phyloP scores from a whole-genome alignment of 202 grass and related monocot species.

The Cymbopogon flexuosus region DNA sequence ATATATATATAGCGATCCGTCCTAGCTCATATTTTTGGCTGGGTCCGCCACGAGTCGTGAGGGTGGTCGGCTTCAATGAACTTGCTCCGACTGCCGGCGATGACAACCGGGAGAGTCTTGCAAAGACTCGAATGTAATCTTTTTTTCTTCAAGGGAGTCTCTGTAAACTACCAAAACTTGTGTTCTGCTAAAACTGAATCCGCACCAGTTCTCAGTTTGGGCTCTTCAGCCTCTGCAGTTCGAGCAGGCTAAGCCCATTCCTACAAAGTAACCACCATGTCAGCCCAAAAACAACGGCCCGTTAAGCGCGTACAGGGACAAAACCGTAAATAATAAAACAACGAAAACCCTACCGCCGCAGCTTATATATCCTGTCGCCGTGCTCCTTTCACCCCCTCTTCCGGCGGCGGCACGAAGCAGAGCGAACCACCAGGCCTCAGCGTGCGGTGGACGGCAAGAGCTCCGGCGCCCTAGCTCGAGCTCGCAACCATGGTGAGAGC shows the following conservation, averaged over 20 bases:
- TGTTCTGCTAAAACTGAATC: too few relatives aligned
- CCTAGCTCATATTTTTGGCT: too few relatives aligned
- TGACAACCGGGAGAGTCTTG: too few relatives aligned
- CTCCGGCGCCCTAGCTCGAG: neutral
- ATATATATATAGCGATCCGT: too few relatives aligned
- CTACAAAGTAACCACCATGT: neutral
- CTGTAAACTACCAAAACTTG: too few relatives aligned
- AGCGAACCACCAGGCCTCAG: neutral
- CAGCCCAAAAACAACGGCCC: neutral
- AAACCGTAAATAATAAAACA: too few relatives aligned
- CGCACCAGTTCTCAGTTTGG: neutral
- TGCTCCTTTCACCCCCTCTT: neutral
- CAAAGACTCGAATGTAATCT: too few relatives aligned
- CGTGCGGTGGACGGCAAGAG: neutral
- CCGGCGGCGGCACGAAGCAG: neutral
- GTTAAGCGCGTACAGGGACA: neutral
- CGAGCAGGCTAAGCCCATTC: neutral
- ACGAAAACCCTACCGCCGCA: neutral
- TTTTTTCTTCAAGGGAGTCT: too few relatives aligned
- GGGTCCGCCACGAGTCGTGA: too few relatives aligned
- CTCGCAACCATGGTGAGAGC: neutral
- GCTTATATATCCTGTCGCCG: neutral
- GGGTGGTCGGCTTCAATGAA: too few relatives aligned
- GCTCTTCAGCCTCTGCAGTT: neutral
- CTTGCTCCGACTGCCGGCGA: too few relatives aligned